Percentiles rank a stretch among this genome's conserved stretches.
These are phyloP conservation scores for Hericium alpestre DNA, from an alignment of 768 basidiomycete species.

Conservation along the genomic window DNA sequence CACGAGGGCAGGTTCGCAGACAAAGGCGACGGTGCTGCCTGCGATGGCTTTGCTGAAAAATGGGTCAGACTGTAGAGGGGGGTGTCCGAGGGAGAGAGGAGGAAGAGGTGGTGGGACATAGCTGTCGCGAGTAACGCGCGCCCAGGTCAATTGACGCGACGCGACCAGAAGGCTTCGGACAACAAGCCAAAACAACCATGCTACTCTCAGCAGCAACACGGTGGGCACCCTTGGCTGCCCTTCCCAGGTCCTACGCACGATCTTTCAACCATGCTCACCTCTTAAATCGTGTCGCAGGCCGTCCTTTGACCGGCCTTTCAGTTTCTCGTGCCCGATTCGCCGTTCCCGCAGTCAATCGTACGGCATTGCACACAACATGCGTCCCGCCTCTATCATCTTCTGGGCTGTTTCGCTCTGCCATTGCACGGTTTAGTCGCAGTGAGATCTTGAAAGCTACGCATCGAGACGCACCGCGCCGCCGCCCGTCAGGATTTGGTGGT, in stretches of 20 bases:
- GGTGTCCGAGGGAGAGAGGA: slow-evolving; percentile 79
- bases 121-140: not conserved
- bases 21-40: slow-evolving; percentile 51
- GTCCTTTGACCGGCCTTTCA: too few species aligned
- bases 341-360: too few species aligned
- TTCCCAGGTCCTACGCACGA: too few species aligned
- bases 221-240: too few species aligned
- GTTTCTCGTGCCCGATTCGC: too few species aligned
- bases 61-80: slow-evolving; percentile 79
- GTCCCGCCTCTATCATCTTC: not conserved
- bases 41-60: slow-evolving; percentile 64
- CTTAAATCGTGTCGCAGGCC: too few species aligned
- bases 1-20: slow-evolving; percentile 79
- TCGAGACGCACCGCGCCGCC: slow-evolving; percentile 2
- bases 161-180: not conserved
- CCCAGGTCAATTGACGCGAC: not conserved
- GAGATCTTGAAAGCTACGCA: slow-evolving; percentile 15
- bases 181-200: not conserved
- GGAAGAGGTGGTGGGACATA: slow-evolving; percentile 84
- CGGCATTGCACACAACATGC: not conserved
- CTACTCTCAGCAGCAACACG: not conserved
- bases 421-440: slow-evolving; percentile 9
- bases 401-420: slow-evolving; percentile 3
- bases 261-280: too few species aligned
- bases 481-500: not conserved